These are phyloP conservation scores for Actinidia polygama DNA, from an alignment of 179 eudicot genomes.

Conservation along the genomic window DNA sequence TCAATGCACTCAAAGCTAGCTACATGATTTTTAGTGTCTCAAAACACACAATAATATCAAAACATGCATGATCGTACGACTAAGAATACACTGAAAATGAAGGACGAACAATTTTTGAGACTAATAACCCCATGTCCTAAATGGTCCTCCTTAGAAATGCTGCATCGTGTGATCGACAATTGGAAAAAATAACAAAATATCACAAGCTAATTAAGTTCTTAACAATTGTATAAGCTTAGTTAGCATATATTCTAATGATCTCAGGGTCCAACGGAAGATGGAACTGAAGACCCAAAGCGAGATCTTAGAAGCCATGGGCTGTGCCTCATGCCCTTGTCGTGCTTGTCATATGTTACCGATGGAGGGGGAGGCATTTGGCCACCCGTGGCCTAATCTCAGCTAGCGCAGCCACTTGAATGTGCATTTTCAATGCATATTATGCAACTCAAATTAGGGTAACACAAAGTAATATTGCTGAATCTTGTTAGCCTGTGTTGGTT, in stretches of 20 bases:
- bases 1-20: too few species aligned
- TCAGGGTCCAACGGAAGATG: constrained; percentile 44
- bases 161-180: too few species aligned
- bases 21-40: too few species aligned
- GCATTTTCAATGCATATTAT: background rate
- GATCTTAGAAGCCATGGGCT: constrained; percentile 80
- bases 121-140: too few species aligned
- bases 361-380: constrained; percentile 76
- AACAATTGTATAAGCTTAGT: background rate
- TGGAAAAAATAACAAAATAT: background rate
- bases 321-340: constrained; percentile 77
- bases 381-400: constrained; percentile 38
- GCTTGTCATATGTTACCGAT: constrained; percentile 69
- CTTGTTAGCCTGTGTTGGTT: background rate
- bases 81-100: too few species aligned
- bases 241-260: background rate
- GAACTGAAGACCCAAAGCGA: constrained; percentile 42
- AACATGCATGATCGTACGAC: too few species aligned
- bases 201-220: background rate
- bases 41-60: too few species aligned
- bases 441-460: constrained; percentile 9
- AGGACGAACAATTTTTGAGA: too few species aligned
- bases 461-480: constrained; percentile 10
- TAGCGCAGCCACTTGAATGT: constrained; percentile 18
- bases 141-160: too few species aligned